Conservation (phyloP, 768 basidiomycete species). For the Rhizopogon vesiculosus region DNA sequence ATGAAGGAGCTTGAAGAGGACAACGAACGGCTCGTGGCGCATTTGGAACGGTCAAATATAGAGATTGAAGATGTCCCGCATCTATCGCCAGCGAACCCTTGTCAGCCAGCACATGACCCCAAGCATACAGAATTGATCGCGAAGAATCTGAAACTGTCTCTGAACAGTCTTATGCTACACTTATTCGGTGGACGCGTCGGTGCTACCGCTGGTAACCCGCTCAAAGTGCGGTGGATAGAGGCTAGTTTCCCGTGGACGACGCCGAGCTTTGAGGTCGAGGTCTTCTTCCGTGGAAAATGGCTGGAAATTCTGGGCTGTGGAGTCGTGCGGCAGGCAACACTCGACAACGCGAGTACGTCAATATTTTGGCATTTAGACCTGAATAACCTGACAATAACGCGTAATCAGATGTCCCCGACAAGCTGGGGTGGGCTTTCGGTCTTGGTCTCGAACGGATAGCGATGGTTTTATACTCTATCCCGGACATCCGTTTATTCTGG, state of each 20-base stretch:
- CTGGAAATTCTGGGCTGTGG: conserved; percentile 94
- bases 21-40: conserved; percentile 55
- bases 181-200: conserved; percentile 67
- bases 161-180: conserved; percentile 80
- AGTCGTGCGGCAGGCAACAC: conserved; percentile 83
- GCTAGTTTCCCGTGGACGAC: conserved; percentile 98
- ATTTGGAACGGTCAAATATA: conserved; percentile 71
- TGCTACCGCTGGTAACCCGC: conserved; percentile 55
- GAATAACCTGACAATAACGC: conserved; percentile 7
- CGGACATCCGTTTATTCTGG: conserved; percentile 99
- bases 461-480: conserved; percentile 95
- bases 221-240: conserved; percentile 94
- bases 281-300: conserved; percentile 95
- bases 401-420: conserved; percentile 61
- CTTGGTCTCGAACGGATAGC: conserved; percentile 96
- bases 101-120: conserved; percentile 75
- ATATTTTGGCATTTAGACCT: background rate
- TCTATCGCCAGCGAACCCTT: conserved; percentile 71
- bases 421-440: conserved; percentile 97
- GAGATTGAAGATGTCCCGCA: conserved; percentile 83
- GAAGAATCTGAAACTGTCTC: conserved; percentile 82
- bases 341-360: conserved; percentile 78
- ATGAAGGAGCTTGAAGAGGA: conserved; percentile 66
- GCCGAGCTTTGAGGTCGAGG: conserved; percentile 97
- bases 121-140: conserved; percentile 66